Percentiles rank a stretch among this genome's conserved stretches.
These are phyloP conservation scores for Petunia secreta DNA, from an alignment of 257 asterid species.

Conservation along the genomic window DNA sequence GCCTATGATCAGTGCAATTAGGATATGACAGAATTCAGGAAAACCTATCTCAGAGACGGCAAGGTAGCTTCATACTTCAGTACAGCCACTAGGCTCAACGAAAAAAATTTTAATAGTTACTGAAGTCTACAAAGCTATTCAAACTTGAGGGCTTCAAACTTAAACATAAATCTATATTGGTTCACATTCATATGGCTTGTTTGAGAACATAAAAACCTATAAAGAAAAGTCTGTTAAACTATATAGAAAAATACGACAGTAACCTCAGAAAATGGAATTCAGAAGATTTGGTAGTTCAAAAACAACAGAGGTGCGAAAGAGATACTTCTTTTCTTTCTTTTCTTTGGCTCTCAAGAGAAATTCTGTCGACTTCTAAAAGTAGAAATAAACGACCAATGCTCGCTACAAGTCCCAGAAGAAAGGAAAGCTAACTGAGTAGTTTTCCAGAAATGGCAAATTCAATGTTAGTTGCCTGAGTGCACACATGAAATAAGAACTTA, in stretches of 20 bases:
- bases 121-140: not conserved
- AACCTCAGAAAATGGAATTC: not conserved
- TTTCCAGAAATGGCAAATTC: not conserved
- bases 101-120: not conserved
- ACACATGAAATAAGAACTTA: not conserved
- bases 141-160: conserved; percentile 14
- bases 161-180: not conserved
- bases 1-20: not conserved
- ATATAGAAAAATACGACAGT: not conserved
- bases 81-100: not conserved
- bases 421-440: not conserved
- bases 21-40: not conserved
- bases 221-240: not conserved
- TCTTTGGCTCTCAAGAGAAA: no score
- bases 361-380: not conserved
- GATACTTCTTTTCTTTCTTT: not conserved
- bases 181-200: not conserved
- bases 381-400: not conserved
- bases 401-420: not conserved
- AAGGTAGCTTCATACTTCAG: not conserved
- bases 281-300: not conserved
- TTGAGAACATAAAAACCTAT: no score
- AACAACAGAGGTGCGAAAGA: not conserved
- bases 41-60: conserved; percentile 7
- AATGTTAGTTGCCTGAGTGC: not conserved